phyloP scores from a whole-genome alignment of 2,329 filamentous ascomycete genomes.

The Bipolaris bicolor region DNA sequence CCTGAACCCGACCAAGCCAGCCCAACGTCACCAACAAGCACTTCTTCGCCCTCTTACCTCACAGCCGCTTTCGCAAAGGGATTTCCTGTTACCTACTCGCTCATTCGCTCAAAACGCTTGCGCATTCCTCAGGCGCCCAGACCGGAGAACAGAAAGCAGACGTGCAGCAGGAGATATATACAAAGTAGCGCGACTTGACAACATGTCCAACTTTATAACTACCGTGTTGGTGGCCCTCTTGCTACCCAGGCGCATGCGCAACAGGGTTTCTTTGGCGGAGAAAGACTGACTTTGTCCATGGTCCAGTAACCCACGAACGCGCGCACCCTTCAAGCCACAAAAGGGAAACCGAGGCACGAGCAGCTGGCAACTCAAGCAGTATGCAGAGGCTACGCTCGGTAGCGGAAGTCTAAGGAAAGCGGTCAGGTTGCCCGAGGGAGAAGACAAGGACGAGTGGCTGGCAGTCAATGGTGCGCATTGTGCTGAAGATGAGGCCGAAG shows the following conservation, averaged over 20 bases:
- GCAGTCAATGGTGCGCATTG: conserved; percentile 83
- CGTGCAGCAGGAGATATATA: not conserved
- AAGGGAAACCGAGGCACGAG: conserved; percentile 83
- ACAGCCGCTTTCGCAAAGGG: not conserved
- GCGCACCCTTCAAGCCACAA: conserved; percentile 90
- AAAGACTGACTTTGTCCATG: conserved; percentile 45
- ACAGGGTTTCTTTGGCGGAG: conserved; percentile 20
- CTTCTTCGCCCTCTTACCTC: not conserved
- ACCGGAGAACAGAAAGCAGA: not conserved
- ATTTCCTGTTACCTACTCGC: conserved; percentile 7
- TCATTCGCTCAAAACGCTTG: conserved; percentile 5
- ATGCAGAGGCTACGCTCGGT: conserved; percentile 95
- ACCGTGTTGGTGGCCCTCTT: conserved; percentile 70
- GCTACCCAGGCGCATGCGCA: not conserved
- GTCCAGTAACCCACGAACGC: conserved; percentile 81
- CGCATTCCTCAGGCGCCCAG: conserved; percentile 25
- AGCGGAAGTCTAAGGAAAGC: conserved; percentile 95
- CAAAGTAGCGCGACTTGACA: not conserved
- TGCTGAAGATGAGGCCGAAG: not conserved
- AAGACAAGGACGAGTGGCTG: conserved; percentile 97
- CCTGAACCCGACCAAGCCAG: conserved; percentile 6
- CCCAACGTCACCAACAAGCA: conserved; percentile 13
- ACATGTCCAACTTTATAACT: conserved; percentile 72
- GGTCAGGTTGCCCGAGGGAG: conserved; percentile 94
- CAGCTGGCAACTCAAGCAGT: conserved; percentile 94